These are phyloP conservation scores for Trichoderma koningii DNA, from an alignment of 2,329 filamentous ascomycete genomes.

Conservation along the genomic window DNA sequence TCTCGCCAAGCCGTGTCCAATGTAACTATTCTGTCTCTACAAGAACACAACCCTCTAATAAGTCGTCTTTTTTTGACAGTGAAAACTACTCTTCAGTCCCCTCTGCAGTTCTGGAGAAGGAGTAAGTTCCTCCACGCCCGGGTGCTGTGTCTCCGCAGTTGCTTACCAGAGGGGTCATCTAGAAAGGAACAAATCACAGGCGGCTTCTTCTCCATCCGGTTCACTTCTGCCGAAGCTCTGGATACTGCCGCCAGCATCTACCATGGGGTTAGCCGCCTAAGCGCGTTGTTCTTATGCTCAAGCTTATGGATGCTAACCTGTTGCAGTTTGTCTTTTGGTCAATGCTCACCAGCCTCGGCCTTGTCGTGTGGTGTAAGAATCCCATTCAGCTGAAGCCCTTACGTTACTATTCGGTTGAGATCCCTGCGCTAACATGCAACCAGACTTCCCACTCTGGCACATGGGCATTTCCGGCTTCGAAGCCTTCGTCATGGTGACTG, in stretches of 20 bases:
- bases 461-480: slow-evolving; percentile 99
- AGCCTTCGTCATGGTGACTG: slow-evolving; percentile 78
- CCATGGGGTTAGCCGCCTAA: slow-evolving; percentile 69
- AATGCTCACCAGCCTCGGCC: slow-evolving; percentile 82
- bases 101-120: slow-evolving; percentile 64
- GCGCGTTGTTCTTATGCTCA: background rate
- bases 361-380: slow-evolving; percentile 86
- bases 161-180: slow-evolving; percentile 33
- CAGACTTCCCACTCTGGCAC: slow-evolving; percentile 95
- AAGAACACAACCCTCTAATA: slow-evolving; percentile 47
- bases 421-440: slow-evolving; percentile 29
- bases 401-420: background rate
- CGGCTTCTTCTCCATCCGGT: slow-evolving; percentile 68
- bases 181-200: slow-evolving; percentile 76
- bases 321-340: slow-evolving; percentile 90
- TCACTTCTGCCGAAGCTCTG: slow-evolving; percentile 72
- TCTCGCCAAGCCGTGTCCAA: slow-evolving; percentile 38
- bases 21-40: slow-evolving; percentile 32
- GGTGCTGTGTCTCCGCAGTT: background rate
- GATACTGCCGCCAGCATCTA: slow-evolving; percentile 89
- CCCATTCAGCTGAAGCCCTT: background rate
- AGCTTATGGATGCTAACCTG: slow-evolving; percentile 5
- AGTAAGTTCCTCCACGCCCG: slow-evolving; percentile 58
- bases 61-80: slow-evolving; percentile 46
- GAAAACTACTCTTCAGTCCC: slow-evolving; percentile 50